phyloP scores from a whole-genome alignment of 2,329 filamentous ascomycete species.

The Penicillium glabrum region DNA sequence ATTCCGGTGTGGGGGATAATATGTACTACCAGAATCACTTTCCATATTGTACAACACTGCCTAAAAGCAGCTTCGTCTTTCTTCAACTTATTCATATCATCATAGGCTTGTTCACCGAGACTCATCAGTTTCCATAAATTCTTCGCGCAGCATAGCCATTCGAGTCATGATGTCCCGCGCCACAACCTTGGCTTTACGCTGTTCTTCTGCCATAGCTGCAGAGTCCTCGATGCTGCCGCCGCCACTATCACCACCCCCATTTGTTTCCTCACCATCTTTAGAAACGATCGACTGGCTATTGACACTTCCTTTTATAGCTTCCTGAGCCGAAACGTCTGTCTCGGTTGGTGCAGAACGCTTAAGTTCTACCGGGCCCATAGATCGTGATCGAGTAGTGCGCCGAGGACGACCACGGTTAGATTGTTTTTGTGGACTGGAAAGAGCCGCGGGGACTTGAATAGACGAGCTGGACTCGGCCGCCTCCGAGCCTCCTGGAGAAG shows the following conservation, averaged over 20 bases:
- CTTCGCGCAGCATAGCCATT: constrained; percentile 40
- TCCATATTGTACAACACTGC: background rate
- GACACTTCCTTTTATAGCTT: background rate
- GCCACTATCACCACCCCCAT: background rate
- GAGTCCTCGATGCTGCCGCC: background rate
- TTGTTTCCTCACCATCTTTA: background rate
- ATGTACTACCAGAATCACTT: background rate
- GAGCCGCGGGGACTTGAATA: background rate
- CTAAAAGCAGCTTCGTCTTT: background rate
- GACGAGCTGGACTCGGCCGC: background rate
- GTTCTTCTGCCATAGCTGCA: constrained; percentile 16
- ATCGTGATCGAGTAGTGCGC: constrained; percentile 14
- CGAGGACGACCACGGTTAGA: constrained; percentile 10
- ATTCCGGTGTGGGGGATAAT: background rate
- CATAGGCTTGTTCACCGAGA: constrained; percentile 11
- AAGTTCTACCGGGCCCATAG: background rate
- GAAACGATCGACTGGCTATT: background rate
- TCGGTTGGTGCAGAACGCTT: background rate
- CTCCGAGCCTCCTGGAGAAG: constrained; percentile 9
- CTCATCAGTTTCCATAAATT: constrained; percentile 37
- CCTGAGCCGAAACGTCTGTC: background rate
- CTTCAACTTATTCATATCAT: background rate
- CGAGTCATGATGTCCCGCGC: constrained; percentile 36
- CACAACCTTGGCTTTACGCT: constrained; percentile 34
- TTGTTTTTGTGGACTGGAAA: background rate